A percentile compares a stretch with the other conserved stretches of the same genome.
These are phyloP conservation scores for Bruguiera parviflora DNA, from an alignment of 345 rosid genomes.

Conservation along the genomic window DNA sequence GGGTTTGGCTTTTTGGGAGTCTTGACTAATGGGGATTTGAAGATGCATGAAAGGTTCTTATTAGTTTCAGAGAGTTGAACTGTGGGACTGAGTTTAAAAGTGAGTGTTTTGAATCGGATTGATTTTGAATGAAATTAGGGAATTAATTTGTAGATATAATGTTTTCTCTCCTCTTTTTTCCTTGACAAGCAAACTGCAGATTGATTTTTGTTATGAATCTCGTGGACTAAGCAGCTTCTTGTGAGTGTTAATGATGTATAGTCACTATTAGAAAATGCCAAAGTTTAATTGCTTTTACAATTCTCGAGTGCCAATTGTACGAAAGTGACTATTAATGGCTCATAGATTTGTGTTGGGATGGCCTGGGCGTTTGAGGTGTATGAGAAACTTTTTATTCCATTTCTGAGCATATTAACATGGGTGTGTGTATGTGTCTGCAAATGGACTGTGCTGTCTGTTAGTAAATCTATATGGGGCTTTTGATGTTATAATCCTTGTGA, in stretches of 20 bases:
- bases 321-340: no score
- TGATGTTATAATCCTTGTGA: not conserved
- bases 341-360: no score
- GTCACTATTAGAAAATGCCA: not conserved
- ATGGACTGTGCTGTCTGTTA: not conserved
- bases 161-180: not conserved
- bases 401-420: no score
- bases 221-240: not conserved
- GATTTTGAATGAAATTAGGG: not conserved
- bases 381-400: no score
- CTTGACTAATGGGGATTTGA: constrained; percentile 1
- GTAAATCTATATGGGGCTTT: constrained; percentile 5
- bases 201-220: not conserved
- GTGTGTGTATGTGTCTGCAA: not conserved
- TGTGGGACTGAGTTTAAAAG: not conserved
- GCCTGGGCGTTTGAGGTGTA: no score
- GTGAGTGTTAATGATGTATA: not conserved
- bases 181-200: not conserved
- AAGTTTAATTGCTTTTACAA: not conserved
- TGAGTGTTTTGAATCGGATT: constrained; percentile 7
- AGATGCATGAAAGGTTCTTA: not conserved
- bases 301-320: not conserved
- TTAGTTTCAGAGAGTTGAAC: not conserved
- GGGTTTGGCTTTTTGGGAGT: not conserved
- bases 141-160: not conserved